Conservation (phyloP, 2,329 filamentous ascomycete species). For the Bisporella sp. region DNA sequence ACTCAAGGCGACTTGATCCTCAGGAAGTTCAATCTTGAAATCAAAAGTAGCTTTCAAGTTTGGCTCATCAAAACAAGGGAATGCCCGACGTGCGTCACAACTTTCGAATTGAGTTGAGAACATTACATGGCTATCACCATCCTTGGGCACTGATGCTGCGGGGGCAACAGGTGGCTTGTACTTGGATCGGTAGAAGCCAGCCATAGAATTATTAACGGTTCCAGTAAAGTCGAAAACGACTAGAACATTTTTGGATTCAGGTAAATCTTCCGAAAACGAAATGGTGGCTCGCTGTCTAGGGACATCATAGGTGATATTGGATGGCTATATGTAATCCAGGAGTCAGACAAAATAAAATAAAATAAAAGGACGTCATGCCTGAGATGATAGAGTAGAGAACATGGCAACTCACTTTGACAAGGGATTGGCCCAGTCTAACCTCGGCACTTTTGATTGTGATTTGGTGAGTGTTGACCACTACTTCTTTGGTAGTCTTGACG, state of each 20-base stretch:
- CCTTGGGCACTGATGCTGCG: conserved; percentile 70
- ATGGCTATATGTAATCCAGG: conserved; percentile 43
- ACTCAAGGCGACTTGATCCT: conserved; percentile 80
- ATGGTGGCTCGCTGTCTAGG: conserved; percentile 79
- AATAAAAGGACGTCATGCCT: too few species aligned
- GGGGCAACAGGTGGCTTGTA: conserved; percentile 76
- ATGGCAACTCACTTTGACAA: too few species aligned
- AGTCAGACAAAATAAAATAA: too few species aligned
- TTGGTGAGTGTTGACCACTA: conserved; percentile 80
- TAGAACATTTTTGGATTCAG: conserved; percentile 56
- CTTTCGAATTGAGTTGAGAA: conserved; percentile 97
- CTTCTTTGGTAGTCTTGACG: conserved; percentile 62
- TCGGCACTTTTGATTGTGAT: conserved; percentile 67
- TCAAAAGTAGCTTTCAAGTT: conserved; percentile 96
- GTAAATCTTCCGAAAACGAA: conserved; percentile 65
- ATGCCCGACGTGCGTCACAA: conserved; percentile 88
- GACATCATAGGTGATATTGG: conserved; percentile 70
- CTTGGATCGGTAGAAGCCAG: conserved; percentile 88
- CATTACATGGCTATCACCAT: conserved; percentile 63
- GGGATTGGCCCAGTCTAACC: conserved; percentile 30
- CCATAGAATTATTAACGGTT: conserved; percentile 83
- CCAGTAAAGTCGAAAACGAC: conserved; percentile 71
- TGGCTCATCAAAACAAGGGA: conserved; percentile 97
- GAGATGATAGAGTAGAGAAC: too few species aligned
- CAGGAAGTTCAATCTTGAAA: conserved; percentile 84